Evolutionary conservation across 345 rosid genomes (phyloP), one percentile per base, ranked within the genome.

Genomic region (Garcia nutans): DNA sequence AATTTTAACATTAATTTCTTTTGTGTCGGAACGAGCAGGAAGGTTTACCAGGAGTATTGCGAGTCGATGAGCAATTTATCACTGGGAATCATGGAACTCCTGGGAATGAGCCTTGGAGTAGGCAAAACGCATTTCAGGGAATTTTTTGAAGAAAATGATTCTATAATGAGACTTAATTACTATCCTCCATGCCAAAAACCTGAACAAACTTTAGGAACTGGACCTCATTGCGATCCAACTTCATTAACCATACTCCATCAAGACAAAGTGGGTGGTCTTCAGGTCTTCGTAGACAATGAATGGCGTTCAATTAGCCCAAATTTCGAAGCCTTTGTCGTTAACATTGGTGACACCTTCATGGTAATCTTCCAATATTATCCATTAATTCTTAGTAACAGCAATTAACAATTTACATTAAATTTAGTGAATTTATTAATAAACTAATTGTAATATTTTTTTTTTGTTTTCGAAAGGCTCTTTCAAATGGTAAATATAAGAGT

Each of bases 141-240:
- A 13, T 89, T 89, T 69, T 96, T 96, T 71, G 86, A 91, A 79
- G 91, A 86, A 66, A 93, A 93, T 26, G 98, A 96, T 70, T 96
- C 98, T 3, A 96, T 96, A 85, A 96, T 96, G 99, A 89, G 99
- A 82, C 86, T 96, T 0, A 96, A 96, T 69, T 92, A 93, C 85
- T 96, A 96, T 52, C 98, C 99, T 4, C 95, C 93, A 12, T 96
- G 99, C 84, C 97, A 88, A 81, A 92, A 89, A 83, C 98, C 99
- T 44, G 97, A 96, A 70, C 91, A 88, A 23, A 92, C 98, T 10
- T 82, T 96, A 70, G 98, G 99, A 74, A 96, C 99, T 20, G 99
- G 99, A 5, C 99, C 99, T 85, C 99, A 96, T 77, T 92, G 99
- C 54, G 99, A 96, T 82, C 99, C 99, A 49, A 92, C 98, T 52